Percentiles rank a stretch among this genome's conserved stretches.
phyloP scores from a whole-genome alignment of 768 basidiomycete species.

The Piloderma croceum region DNA sequence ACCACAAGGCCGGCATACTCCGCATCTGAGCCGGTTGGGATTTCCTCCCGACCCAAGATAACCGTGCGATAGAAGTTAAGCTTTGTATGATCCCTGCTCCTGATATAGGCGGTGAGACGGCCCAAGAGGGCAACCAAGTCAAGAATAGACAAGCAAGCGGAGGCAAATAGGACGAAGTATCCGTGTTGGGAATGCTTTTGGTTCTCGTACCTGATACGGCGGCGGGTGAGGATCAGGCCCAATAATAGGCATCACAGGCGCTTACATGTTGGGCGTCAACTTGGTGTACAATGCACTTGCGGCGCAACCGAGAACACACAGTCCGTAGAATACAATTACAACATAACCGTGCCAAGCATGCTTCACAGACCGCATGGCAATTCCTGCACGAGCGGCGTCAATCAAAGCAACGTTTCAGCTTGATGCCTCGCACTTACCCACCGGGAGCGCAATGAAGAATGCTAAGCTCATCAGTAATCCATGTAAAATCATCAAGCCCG shows the following conservation, averaged over 20 bases:
- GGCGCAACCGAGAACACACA: slow-evolving; percentile 59
- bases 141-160: slow-evolving; percentile 39
- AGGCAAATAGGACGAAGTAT: slow-evolving; percentile 45
- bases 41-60: slow-evolving; percentile 8
- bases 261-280: slow-evolving; percentile 78
- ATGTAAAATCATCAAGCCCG: slow-evolving; percentile 71
- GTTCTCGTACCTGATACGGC: slow-evolving; percentile 57
- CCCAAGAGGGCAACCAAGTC: slow-evolving; percentile 49
- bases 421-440: slow-evolving; percentile 44
- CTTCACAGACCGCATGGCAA: slow-evolving; percentile 72
- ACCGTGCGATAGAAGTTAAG: too few species aligned
- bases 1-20: slow-evolving; percentile 58
- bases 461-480: slow-evolving; percentile 69
- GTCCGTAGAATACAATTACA: slow-evolving; percentile 57
- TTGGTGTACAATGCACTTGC: slow-evolving; percentile 69
- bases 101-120: slow-evolving; percentile 48
- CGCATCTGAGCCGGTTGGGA: slow-evolving; percentile 17
- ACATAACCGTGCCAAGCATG: slow-evolving; percentile 58
- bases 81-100: slow-evolving; percentile 37
- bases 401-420: not conserved
- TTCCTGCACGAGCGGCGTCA: slow-evolving; percentile 55
- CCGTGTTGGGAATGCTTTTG: slow-evolving; percentile 58
- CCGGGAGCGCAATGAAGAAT: slow-evolving; percentile 79
- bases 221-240: slow-evolving; percentile 11
- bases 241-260: slow-evolving; percentile 10